These are phyloP conservation scores for Tulasnella calospora DNA, from an alignment of 768 basidiomycete genomes.

Conservation along the genomic window DNA sequence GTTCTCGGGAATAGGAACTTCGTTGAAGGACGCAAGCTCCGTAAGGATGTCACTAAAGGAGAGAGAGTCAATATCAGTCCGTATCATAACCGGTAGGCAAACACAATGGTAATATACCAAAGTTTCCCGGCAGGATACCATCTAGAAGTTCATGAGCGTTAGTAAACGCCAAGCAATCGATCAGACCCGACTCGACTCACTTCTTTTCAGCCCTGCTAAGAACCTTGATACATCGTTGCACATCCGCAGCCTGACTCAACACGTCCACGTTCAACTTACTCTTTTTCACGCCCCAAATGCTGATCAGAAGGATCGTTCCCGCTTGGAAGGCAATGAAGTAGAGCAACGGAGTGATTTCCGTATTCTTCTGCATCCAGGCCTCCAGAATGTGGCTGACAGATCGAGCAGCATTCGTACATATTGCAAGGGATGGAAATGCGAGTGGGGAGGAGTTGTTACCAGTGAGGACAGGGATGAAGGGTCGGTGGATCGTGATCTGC, in stretches of 20 bases:
- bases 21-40: conserved; percentile 27
- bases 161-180: background rate
- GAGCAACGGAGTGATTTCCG: conserved; percentile 35
- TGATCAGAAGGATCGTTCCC: conserved; percentile 56
- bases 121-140: conserved; percentile 28
- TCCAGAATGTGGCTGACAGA: conserved; percentile 70
- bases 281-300: conserved; percentile 58
- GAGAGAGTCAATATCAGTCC: background rate
- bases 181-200: conserved; percentile 18
- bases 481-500: conserved; percentile 71
- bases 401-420: conserved; percentile 76
- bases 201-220: conserved; percentile 42
- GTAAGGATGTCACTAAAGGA: conserved; percentile 26
- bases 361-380: conserved; percentile 41
- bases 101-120: background rate
- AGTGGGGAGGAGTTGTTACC: conserved; percentile 48
- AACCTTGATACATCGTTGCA: conserved; percentile 54
- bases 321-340: conserved; percentile 46
- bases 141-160: background rate
- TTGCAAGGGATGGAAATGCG: conserved; percentile 63
- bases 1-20: conserved; percentile 26
- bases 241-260: conserved; percentile 53
- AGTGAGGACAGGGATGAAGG: conserved; percentile 53
- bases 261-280: conserved; percentile 45
- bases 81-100: background rate